A percentile compares a stretch with the other conserved stretches of the same genome.
Conservation (phyloP, 73 alveolate species). For the Paramecium pentaurelia region DNA sequence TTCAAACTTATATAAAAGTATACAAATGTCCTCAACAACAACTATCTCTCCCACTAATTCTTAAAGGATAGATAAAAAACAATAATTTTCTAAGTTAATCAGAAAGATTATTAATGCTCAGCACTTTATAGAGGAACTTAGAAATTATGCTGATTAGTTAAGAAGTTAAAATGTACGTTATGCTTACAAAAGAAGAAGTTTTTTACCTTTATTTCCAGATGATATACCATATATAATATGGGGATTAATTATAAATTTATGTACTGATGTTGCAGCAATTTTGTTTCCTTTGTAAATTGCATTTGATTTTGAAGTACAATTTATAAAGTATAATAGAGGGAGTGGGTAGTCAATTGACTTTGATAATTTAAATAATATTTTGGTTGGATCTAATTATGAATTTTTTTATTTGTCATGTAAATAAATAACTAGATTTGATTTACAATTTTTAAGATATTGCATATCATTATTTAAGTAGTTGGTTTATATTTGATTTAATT, state of each 20-base stretch:
- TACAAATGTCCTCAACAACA: neutral
- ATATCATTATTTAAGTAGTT: neutral
- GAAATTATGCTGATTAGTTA: neutral
- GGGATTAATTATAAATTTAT: neutral
- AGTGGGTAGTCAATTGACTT: neutral
- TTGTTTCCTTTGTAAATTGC: constrained; percentile 2
- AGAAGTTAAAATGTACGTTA: neutral
- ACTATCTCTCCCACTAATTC: neutral
- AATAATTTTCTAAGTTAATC: neutral
- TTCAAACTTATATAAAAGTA: neutral
- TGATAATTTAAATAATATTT: neutral
- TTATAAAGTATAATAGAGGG: neutral
- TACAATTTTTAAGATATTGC: neutral
- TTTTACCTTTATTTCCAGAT: constrained; percentile 27
- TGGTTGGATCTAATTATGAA: neutral
- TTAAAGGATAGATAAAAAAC: neutral
- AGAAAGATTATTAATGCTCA: neutral
- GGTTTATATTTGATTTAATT: constrained; percentile 54
- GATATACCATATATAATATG: neutral
- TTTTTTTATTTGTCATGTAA: neutral
- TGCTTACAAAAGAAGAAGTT: neutral
- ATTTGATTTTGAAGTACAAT: constrained; percentile 33
- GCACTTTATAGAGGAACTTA: neutral
- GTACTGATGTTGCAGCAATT: neutral
- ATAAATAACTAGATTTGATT: neutral